Conservation (phyloP, 345 rosid genomes). For the Firmiana major region DNA sequence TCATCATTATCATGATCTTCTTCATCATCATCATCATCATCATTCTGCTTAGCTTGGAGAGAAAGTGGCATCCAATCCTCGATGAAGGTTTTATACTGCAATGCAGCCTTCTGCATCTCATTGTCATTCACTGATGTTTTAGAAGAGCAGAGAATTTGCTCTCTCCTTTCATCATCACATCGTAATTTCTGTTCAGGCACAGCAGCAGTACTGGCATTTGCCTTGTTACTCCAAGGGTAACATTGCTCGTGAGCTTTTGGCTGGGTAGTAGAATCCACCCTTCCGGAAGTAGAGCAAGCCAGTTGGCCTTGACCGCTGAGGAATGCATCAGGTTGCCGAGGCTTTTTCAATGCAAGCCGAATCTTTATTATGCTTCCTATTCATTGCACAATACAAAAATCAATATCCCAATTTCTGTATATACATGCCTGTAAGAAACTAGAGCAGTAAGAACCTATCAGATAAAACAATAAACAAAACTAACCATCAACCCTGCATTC, state of each 20-base stretch:
- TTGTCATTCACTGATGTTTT: background rate
- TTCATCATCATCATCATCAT: conserved; percentile 8
- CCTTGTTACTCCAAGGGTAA: background rate
- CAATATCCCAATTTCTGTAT: background rate
- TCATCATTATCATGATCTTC: conserved; percentile 8
- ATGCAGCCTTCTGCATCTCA: conserved; percentile 8
- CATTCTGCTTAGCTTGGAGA: background rate
- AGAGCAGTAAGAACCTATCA: background rate
- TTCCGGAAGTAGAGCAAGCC: conserved; percentile 20
- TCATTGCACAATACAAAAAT: conserved; percentile 12
- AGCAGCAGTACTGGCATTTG: background rate
- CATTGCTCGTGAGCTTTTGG: background rate
- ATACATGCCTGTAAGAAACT: background rate
- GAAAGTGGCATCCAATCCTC: conserved; percentile 45
- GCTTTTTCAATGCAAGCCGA: conserved; percentile 36
- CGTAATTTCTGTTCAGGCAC: background rate
- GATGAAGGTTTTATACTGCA: conserved; percentile 30
- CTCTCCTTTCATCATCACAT: background rate
- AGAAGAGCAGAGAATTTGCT: background rate
- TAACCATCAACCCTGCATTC: conserved; percentile 31
- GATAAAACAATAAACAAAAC: background rate
- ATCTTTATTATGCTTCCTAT: conserved; percentile 48
- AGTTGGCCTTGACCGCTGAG: background rate
- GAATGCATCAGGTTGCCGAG: background rate
- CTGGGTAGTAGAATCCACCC: background rate